Evolutionary conservation across 1,284 basidiomycete genomes (phyloP).

Genomic region (Fomitiporia mediterranea): DNA sequence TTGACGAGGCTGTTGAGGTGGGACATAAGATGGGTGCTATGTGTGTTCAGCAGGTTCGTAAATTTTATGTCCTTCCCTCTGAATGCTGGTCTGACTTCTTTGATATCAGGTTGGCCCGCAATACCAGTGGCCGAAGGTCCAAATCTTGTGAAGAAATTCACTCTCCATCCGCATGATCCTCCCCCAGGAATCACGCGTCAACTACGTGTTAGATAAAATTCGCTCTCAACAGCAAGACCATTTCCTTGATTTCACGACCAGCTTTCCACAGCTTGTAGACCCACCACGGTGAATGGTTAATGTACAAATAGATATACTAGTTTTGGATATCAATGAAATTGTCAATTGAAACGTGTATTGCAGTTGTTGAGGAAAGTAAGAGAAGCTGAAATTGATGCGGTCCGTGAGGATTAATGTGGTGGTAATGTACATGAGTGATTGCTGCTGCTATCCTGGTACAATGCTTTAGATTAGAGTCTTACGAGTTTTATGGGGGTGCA

Average conservation of each 20-base stretch:
- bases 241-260: constrained; percentile 14
- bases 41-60: constrained; percentile 78
- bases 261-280: constrained; percentile 17
- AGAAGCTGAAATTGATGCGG: background rate
- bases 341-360: too few species aligned
- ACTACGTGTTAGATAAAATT: background rate
- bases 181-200: too few species aligned
- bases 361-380: background rate
- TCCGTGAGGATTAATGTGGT: background rate
- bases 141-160: constrained; percentile 44
- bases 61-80: background rate
- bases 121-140: constrained; percentile 75
- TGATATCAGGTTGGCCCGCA: constrained; percentile 68
- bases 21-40: constrained; percentile 91
- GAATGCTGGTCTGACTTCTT: constrained; percentile 1
- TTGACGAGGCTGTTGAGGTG: constrained; percentile 77
- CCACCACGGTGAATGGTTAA: constrained; percentile 3
- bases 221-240: constrained; percentile 20
- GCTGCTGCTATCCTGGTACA: background rate
- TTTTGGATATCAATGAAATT: background rate
- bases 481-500: constrained; percentile 3
- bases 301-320: constrained; percentile 3
- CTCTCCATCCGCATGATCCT: too few species aligned
- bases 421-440: background rate
- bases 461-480: constrained; percentile 6